phyloP scores from a whole-genome alignment of 352 stramenopile genomes.

The Ophiocytium majus region DNA sequence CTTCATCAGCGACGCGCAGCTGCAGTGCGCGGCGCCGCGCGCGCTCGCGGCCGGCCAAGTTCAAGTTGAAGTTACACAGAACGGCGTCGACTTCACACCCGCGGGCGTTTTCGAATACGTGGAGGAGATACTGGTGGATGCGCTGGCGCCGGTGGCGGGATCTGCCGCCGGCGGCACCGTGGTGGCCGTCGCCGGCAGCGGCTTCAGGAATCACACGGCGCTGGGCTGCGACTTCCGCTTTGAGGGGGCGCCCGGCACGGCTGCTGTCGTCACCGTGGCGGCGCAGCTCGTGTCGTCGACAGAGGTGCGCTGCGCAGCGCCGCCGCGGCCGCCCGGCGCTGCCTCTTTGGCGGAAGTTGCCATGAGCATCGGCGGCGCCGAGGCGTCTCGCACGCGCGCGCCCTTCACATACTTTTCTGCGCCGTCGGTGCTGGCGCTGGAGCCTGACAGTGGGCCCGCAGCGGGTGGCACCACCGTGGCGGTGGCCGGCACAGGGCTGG shows the following conservation, averaged over 20 bases:
- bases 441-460: constrained; percentile 56
- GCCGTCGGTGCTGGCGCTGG: constrained; percentile 51
- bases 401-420: constrained; percentile 12
- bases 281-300: constrained; percentile 25
- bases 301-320: constrained; percentile 35
- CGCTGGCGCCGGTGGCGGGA: neutral
- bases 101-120: constrained; percentile 24
- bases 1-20: neutral
- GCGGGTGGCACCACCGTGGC: constrained; percentile 60
- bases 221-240: constrained; percentile 30
- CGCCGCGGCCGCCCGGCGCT: neutral
- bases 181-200: constrained; percentile 18
- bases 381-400: neutral
- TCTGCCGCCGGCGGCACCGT: neutral
- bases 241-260: neutral
- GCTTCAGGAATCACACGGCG: constrained; percentile 37
- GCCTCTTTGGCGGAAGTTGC: neutral
- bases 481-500: constrained; percentile 38
- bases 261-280: constrained; percentile 13
- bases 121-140: neutral
- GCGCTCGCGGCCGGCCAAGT: neutral
- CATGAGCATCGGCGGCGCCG: neutral
- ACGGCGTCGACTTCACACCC: neutral
- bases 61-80: neutral
- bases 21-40: neutral